A percentile compares a stretch with the other conserved stretches of the same genome.
Conservation (phyloP, 352 stramenopile species). For the Pythium monospermum region DNA sequence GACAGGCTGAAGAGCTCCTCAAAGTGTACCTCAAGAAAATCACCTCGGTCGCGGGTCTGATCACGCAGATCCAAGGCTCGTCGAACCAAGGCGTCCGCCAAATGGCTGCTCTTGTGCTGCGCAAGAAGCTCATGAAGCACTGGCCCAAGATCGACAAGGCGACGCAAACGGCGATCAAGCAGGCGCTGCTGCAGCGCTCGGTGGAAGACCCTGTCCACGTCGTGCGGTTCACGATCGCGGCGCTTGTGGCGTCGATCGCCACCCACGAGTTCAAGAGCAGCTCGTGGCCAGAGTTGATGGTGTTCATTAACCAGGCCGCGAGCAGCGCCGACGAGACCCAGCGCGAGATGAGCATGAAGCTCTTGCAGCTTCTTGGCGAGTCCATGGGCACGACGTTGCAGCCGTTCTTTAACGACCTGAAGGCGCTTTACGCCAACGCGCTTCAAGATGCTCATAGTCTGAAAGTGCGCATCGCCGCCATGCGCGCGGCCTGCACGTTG, state of each 20-base stretch:
- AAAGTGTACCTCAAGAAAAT: slow-evolving; percentile 93
- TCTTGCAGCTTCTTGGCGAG: slow-evolving; percentile 92
- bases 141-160: slow-evolving; percentile 86
- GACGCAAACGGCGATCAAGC: slow-evolving; percentile 80
- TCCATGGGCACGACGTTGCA: slow-evolving; percentile 86
- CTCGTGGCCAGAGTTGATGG: slow-evolving; percentile 92
- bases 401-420: slow-evolving; percentile 79
- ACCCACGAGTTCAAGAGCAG: slow-evolving; percentile 64
- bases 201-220: slow-evolving; percentile 83
- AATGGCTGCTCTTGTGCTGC: slow-evolving; percentile 90
- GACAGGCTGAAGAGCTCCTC: slow-evolving; percentile 89
- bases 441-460: slow-evolving; percentile 79
- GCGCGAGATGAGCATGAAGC: slow-evolving; percentile 91
- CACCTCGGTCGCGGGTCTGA: slow-evolving; percentile 76
- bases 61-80: slow-evolving; percentile 87
- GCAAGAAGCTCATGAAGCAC: slow-evolving; percentile 93
- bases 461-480: slow-evolving; percentile 76
- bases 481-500: slow-evolving; percentile 73
- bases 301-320: slow-evolving; percentile 91
- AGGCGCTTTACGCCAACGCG: slow-evolving; percentile 61
- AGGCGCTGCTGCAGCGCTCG: slow-evolving; percentile 81
- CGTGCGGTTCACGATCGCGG: slow-evolving; percentile 83
- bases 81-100: slow-evolving; percentile 83
- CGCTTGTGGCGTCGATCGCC: slow-evolving; percentile 79
- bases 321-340: slow-evolving; percentile 72